Conservation (phyloP, 176 grass and related monocot genomes). For the Elymus sibiricus region DNA sequence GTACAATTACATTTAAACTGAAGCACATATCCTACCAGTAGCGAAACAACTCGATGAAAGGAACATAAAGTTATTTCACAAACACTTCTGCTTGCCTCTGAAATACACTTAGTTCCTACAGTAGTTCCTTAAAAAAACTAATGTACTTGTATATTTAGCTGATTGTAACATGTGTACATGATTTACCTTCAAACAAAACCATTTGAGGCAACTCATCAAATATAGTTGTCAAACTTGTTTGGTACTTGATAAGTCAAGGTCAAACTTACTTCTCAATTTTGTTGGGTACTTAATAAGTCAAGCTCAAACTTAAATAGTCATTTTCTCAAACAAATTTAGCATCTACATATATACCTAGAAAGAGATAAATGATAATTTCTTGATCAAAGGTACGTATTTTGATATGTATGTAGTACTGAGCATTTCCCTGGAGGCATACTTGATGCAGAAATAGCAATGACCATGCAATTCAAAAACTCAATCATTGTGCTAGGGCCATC, state of each 20-base stretch:
- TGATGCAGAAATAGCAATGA: too few species aligned
- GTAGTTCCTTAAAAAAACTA: constrained; percentile 2
- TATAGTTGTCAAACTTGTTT: not conserved
- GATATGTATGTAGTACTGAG: too few species aligned
- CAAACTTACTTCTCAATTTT: not conserved
- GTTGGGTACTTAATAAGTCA: not conserved
- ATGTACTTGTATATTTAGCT: not conserved
- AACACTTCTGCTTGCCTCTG: not conserved
- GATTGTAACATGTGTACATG: not conserved
- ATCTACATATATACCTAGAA: too few species aligned
- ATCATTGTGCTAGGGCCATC: too few species aligned
- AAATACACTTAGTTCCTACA: not conserved
- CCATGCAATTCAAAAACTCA: too few species aligned
- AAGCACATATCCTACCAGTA: not conserved
- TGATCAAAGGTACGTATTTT: too few species aligned
- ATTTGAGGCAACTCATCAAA: not conserved
- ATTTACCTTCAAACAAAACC: constrained; percentile 12
- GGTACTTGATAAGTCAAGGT: not conserved
- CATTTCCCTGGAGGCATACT: too few species aligned
- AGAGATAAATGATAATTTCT: too few species aligned
- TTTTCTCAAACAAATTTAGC: too few species aligned
- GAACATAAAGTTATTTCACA: constrained; percentile 4
- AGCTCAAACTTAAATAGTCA: not conserved
- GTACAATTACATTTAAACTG: constrained; percentile 26
- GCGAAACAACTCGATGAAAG: not conserved